These are phyloP conservation scores for Cladosporium sp. DNA, from an alignment of 2,329 filamentous ascomycete genomes.

Conservation along the genomic window DNA sequence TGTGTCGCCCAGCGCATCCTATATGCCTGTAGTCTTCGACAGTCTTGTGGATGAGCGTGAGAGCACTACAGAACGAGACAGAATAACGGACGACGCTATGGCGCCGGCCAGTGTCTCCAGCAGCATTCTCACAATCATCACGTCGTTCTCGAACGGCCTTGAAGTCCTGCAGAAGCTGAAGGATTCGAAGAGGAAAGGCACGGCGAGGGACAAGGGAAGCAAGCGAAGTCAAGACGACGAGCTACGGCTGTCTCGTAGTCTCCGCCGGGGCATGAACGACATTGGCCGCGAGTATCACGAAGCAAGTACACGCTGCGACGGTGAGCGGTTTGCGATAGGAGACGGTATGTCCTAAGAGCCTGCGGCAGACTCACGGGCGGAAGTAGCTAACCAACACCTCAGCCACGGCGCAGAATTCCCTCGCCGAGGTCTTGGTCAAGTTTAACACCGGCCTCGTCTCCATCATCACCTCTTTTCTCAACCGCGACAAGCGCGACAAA, in stretches of 20 bases:
- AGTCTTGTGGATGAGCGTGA: too few relatives aligned
- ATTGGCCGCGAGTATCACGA: conserved; percentile 37
- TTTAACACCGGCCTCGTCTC: conserved; percentile 42
- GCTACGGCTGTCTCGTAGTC: conserved; percentile 33
- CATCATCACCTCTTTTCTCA: conserved; percentile 41
- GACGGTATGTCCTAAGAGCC: conserved; percentile 33
- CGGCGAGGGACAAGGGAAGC: too few relatives aligned
- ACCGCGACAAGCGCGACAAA: conserved; percentile 26
- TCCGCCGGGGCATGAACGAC: conserved; percentile 37
- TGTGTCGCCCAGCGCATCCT: too few relatives aligned
- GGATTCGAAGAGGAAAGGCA: conserved; percentile 26
- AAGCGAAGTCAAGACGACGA: conserved; percentile 17
- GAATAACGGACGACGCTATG: conserved; percentile 14
- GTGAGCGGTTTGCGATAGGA: conserved; percentile 37
- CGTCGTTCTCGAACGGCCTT: conserved; percentile 40
- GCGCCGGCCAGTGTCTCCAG: conserved; percentile 18
- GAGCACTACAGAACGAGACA: too few relatives aligned
- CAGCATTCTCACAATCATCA: conserved; percentile 36
- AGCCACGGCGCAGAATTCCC: conserved; percentile 42
- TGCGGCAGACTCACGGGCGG: too few relatives aligned
- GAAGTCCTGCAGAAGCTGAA: conserved; percentile 40
- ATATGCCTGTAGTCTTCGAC: too few relatives aligned
- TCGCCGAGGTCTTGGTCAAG: conserved; percentile 40
- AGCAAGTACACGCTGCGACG: conserved; percentile 31
- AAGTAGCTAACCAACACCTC: conserved; percentile 6